These are phyloP conservation scores for Colletotrichum agaves DNA, from an alignment of 2,329 filamentous ascomycete genomes.

Conservation along the genomic window DNA sequence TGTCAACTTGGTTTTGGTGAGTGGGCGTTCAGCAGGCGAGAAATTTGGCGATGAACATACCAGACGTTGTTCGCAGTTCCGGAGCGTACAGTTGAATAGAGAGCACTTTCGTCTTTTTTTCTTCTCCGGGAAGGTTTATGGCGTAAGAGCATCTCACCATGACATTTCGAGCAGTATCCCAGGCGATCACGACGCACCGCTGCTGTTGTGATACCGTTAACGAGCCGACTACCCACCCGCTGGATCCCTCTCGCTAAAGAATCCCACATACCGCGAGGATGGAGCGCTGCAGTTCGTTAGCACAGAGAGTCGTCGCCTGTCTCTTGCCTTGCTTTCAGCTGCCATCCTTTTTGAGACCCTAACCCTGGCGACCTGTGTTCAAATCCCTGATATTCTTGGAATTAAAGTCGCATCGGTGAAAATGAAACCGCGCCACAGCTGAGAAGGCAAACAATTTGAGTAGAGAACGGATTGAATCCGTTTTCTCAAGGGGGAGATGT, in stretches of 20 bases:
- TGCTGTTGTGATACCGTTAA: no score
- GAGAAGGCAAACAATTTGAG: no score
- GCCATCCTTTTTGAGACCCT: background rate
- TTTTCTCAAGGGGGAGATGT: no score
- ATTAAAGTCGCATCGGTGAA: background rate
- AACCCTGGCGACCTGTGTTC: background rate
- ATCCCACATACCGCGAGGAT: background rate
- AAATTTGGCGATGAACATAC: no score
- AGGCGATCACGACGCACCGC: no score
- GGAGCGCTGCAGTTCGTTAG: background rate
- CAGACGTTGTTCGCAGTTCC: no score
- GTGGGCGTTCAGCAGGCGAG: background rate
- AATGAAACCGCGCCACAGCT: background rate
- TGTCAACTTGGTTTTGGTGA: background rate
- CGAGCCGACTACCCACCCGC: background rate
- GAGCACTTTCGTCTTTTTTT: no score
- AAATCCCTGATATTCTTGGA: background rate
- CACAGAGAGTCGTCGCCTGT: background rate
- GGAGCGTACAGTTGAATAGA: no score
- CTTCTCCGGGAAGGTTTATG: no score
- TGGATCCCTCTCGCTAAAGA: background rate
- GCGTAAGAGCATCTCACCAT: no score
- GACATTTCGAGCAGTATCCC: no score
- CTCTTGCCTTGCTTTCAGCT: constrained; percentile 21
- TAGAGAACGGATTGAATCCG: no score